A percentile compares a stretch with the other conserved stretches of the same genome.
phyloP scores from a whole-genome alignment of 345 rosid species.

The Lepidium didymum region DNA sequence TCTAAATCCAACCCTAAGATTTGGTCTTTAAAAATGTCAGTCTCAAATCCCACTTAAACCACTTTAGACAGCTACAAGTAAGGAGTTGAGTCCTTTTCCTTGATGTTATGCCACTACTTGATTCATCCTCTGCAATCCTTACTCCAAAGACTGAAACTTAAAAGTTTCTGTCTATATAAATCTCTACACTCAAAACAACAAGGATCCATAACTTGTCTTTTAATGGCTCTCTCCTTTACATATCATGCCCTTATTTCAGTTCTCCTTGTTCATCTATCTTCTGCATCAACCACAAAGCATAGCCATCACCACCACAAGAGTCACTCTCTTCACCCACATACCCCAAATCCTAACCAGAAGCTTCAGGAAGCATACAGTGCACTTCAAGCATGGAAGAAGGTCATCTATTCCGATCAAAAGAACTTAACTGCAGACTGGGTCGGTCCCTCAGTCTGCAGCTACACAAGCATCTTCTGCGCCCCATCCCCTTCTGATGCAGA shows the following conservation, averaged over 20 bases:
- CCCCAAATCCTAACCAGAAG: slow-evolving; percentile 32
- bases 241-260: slow-evolving; percentile 11
- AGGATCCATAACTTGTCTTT: slow-evolving; percentile 12
- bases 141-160: slow-evolving; percentile 25
- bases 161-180: slow-evolving; percentile 27
- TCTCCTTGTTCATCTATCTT: slow-evolving; percentile 25
- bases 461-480: slow-evolving; percentile 59
- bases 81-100: slow-evolving; percentile 62
- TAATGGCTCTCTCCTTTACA: slow-evolving; percentile 21
- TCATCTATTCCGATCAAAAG: slow-evolving; percentile 75
- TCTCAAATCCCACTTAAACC: slow-evolving; percentile 80
- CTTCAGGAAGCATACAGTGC: slow-evolving; percentile 68
- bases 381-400: slow-evolving; percentile 67
- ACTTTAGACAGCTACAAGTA: slow-evolving; percentile 60
- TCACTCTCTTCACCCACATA: slow-evolving; percentile 21
- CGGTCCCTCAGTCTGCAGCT: slow-evolving; percentile 68
- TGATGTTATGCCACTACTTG: slow-evolving; percentile 21
- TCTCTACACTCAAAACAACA: neutral
- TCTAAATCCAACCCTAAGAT: slow-evolving; percentile 14
- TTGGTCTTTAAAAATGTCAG: slow-evolving; percentile 37
- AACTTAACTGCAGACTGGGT: slow-evolving; percentile 74
- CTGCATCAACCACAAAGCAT: slow-evolving; percentile 45
- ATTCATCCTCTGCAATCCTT: slow-evolving; percentile 38
- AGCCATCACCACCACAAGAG: slow-evolving; percentile 23
- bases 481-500: slow-evolving; percentile 40